Evolutionary conservation across 2,329 filamentous ascomycete genomes (phyloP), one percentile per base, ranked within the genome.

Genomic region (Macroventuria anomochaeta): DNA sequence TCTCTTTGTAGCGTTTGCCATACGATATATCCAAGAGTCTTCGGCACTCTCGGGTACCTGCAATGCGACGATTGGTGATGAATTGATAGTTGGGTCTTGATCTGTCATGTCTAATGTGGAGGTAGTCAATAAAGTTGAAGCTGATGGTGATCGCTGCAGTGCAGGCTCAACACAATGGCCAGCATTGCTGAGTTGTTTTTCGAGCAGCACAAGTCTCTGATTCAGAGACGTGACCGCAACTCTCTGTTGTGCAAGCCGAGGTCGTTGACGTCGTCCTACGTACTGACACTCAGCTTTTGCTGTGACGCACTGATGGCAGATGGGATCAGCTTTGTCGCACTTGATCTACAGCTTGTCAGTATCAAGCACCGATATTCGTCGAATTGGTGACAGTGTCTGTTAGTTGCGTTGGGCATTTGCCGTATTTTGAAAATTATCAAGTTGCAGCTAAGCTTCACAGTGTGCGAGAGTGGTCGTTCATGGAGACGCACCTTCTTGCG

Each of bases 241-340:
- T 34, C 62, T 64, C 21, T 65, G 61, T 41, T 70, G 64, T 21
- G 59, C 59, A 21, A 65, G 36, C 12, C 67, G 61, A 34, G 63
- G 62, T 21, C 67, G 53, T 56, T 68, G 60, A 15, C 62, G 53
- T n/a, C 68, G 58, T 36, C 65, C 66, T 12, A 69, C 58, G 53
- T 71, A 71, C 28, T 65, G 55, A 41, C 68, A 71, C 25, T 68
- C 65, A 20, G 49, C 42, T 8, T 57, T 59, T 11, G 65, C 63
- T 15, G 57, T 58, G 20, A 62, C 54, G 48, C 68, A 70, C 42
- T 70, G 68, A 40, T 65, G 62, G 42, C 68, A 71, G 10, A 48
- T 49, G 8, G 62, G 62, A 11, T 66, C 56, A 15, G 17, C 57
- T 55, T 60, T 69, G 28, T 71, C 63, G 32, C 68, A 71, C 56